Evolutionary conservation across 768 basidiomycete genomes (phyloP).

Genomic region (Trametes cinnabarina): DNA sequence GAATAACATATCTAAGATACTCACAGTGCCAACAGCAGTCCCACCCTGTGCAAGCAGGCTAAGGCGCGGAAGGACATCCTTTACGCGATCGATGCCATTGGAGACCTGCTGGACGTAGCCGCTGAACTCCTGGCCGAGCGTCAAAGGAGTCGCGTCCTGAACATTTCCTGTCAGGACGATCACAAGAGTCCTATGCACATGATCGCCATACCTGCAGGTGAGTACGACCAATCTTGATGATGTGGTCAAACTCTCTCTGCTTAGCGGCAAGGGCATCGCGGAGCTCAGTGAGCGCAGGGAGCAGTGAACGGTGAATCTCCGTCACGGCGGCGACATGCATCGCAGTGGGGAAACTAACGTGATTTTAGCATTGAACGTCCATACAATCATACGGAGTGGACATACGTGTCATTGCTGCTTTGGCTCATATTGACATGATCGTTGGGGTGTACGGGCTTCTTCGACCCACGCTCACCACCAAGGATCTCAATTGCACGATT

Average conservation of each 20-base stretch:
- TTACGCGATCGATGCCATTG: conserved; percentile 85
- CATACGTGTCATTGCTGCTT: conserved; percentile 96
- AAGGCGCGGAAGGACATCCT: conserved; percentile 79
- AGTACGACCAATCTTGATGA: conserved; percentile 98
- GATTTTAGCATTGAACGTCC: no score
- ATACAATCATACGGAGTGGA: no score
- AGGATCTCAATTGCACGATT: conserved; percentile 97
- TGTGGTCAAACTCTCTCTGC: conserved; percentile 77
- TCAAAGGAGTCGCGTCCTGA: conserved; percentile 95
- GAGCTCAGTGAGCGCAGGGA: conserved; percentile 85
- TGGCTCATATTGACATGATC: conserved; percentile 99
- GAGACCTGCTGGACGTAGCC: conserved; percentile 95
- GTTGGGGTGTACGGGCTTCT: conserved; percentile 97
- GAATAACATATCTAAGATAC: conserved; percentile 25
- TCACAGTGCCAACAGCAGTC: conserved; percentile 95
- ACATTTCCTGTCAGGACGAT: no score
- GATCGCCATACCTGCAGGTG: conserved; percentile 68
- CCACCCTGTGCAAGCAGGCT: conserved; percentile 94
- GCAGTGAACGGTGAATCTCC: conserved; percentile 73
- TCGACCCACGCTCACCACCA: conserved; percentile 92
- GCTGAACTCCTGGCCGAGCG: conserved; percentile 97
- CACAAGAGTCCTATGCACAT: no score
- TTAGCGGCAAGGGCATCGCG: conserved; percentile 84
- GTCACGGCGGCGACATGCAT: conserved; percentile 98
- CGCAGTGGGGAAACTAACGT: conserved; percentile 87